Percentiles rank a stretch among this genome's conserved stretches.
Conservation (phyloP, 768 basidiomycete species). For the Lyophyllum decastes region DNA sequence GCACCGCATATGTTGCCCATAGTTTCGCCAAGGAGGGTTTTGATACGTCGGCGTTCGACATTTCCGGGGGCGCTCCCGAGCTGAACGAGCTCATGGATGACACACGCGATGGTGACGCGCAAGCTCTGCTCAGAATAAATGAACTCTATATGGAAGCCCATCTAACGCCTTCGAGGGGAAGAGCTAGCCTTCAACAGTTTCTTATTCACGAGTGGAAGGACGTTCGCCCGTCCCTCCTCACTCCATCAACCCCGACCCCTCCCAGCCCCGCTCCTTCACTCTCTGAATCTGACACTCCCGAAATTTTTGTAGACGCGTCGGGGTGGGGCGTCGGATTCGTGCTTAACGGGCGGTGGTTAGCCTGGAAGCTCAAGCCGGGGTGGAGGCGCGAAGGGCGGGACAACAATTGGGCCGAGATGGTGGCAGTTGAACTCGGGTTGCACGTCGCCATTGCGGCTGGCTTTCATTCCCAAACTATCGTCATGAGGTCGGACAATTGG, state of each 20-base stretch:
- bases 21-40: not conserved
- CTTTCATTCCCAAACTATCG: slow-evolving; percentile 21
- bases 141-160: not conserved
- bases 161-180: not conserved
- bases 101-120: not conserved
- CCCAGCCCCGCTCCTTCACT: no score
- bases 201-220: slow-evolving; percentile 16
- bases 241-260: not conserved
- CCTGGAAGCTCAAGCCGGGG: slow-evolving; percentile 36
- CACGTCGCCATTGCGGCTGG: slow-evolving; percentile 27
- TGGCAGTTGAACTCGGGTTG: slow-evolving; percentile 43
- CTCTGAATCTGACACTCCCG: not conserved
- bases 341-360: slow-evolving; percentile 32
- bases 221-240: not conserved
- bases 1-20: no score
- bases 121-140: not conserved
- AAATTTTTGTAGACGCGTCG: slow-evolving; percentile 44
- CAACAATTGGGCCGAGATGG: slow-evolving; percentile 48
- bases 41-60: not conserved
- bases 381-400: slow-evolving; percentile 29
- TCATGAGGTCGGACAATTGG: slow-evolving; percentile 41
- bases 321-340: slow-evolving; percentile 43
- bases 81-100: not conserved
- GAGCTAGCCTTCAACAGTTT: slow-evolving; percentile 15
- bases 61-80: not conserved